Conservation (phyloP, 73 alveolate genomes). For the Tetrahymena borealis region DNA sequence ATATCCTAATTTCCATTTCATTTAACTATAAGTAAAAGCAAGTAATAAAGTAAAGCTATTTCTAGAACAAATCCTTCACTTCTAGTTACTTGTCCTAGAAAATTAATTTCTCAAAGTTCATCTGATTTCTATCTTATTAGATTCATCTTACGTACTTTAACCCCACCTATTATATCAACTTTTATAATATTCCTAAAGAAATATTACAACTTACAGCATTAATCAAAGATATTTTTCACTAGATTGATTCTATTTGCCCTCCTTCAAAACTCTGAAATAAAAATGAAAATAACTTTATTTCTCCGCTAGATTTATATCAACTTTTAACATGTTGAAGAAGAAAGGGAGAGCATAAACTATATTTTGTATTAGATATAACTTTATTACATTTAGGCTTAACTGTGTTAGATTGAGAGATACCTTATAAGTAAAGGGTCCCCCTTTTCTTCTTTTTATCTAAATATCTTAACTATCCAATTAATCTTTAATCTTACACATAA, state of each 20-base stretch:
- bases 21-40: background rate
- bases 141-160: background rate
- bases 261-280: no score
- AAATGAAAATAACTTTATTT: no score
- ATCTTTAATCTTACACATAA: no score
- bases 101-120: background rate
- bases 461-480: background rate
- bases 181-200: no score
- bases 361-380: background rate
- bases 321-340: no score
- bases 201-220: no score
- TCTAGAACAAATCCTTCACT: background rate
- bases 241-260: no score
- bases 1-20: no score
- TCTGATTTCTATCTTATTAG: background rate
- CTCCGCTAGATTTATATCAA: no score
- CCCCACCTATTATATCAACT: no score
- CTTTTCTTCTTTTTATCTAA: no score
- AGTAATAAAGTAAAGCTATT: background rate
- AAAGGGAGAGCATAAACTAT: background rate
- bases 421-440: background rate
- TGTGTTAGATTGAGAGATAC: background rate
- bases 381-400: background rate
- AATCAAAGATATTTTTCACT: no score
- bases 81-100: background rate